phyloP scores from a whole-genome alignment of 768 basidiomycete species.

The Termitomyces sp. region DNA sequence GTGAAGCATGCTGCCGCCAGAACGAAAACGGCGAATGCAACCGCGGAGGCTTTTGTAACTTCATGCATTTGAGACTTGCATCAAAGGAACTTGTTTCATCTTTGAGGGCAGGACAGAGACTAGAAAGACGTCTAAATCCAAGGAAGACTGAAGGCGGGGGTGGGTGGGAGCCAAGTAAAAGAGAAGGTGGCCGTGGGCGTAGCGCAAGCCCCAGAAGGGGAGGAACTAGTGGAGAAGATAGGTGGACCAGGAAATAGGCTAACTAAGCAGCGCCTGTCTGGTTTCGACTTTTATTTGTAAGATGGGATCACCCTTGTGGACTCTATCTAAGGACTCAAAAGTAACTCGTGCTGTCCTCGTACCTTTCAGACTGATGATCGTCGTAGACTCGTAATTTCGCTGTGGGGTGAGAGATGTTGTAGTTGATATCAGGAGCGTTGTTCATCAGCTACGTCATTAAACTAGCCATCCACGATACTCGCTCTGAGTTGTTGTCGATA shows the following conservation, averaged over 20 bases:
- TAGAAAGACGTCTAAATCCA: slow-evolving; percentile 77
- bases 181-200: slow-evolving; percentile 58
- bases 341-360: neutral
- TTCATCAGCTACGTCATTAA: slow-evolving; percentile 17
- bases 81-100: slow-evolving; percentile 78
- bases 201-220: slow-evolving; percentile 71
- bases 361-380: neutral
- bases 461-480: slow-evolving; percentile 64
- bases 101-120: slow-evolving; percentile 73
- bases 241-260: slow-evolving; percentile 60
- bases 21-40: slow-evolving; percentile 99
- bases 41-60: slow-evolving; percentile 97
- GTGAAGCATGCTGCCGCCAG: slow-evolving; percentile 97
- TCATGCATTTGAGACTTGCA: slow-evolving; percentile 92
- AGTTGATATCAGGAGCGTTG: neutral
- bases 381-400: neutral
- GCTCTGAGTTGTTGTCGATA: slow-evolving; percentile 28
- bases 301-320: neutral
- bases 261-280: neutral
- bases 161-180: slow-evolving; percentile 79
- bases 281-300: slow-evolving; percentile 1
- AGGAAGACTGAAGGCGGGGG: slow-evolving; percentile 56
- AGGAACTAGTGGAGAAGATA: slow-evolving; percentile 65
- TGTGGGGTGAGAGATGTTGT: neutral
- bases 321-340: neutral